Evolutionary conservation across 805 yeast genomes (phyloP).

Genomic region (Lachancea kluyveri): DNA sequence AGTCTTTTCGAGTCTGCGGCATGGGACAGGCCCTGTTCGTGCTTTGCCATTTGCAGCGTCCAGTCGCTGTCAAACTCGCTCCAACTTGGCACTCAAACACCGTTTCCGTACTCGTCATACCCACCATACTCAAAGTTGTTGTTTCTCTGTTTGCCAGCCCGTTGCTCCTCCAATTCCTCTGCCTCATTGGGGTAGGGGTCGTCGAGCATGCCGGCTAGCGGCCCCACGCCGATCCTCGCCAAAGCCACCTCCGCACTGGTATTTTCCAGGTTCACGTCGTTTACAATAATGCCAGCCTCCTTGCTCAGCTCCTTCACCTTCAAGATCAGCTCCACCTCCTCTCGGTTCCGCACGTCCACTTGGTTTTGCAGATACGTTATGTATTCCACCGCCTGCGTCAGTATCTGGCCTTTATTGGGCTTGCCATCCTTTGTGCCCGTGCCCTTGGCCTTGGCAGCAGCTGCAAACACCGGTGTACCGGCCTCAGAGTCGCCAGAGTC

Average conservation of each 20-base stretch:
- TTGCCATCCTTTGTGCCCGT: slow-evolving; percentile 77
- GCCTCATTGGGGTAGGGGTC: slow-evolving; percentile 1
- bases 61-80: too few relatives aligned
- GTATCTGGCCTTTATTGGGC: slow-evolving; percentile 78
- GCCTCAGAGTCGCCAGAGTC: slow-evolving; percentile 2
- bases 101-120: slow-evolving; percentile 30
- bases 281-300: slow-evolving; percentile 36
- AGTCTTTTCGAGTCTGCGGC: not conserved
- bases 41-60: not conserved
- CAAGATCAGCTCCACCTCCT: slow-evolving; percentile 67
- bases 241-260: slow-evolving; percentile 78
- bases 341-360: slow-evolving; percentile 73
- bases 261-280: slow-evolving; percentile 41
- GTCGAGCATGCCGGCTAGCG: slow-evolving; percentile 42
- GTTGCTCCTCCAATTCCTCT: slow-evolving; percentile 8
- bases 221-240: slow-evolving; percentile 79
- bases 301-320: slow-evolving; percentile 49
- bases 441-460: slow-evolving; percentile 31
- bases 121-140: slow-evolving; percentile 35
- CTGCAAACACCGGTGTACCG: slow-evolving; percentile 1
- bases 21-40: not conserved
- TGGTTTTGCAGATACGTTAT: slow-evolving; percentile 58
- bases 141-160: slow-evolving; percentile 2
- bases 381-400: slow-evolving; percentile 70
- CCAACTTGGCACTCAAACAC: slow-evolving; percentile 4